Evolutionary conservation across 1,139 yeast species (phyloP), one percentile per base, ranked within the genome.

Genomic region (Zygosaccharomyces sapae): DNA sequence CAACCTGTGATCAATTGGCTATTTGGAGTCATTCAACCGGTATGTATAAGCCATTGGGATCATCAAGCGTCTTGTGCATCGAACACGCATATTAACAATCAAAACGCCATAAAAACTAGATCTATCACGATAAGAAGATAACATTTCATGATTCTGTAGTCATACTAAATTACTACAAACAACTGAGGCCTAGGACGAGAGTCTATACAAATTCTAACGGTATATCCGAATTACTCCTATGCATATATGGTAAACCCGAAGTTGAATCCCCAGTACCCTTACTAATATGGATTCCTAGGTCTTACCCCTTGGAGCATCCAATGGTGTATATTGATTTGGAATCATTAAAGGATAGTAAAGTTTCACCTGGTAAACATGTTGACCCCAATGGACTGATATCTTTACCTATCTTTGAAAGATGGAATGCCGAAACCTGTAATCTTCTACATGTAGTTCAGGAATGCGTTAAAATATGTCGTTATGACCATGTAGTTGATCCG

Each of bases 321-420:
- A 59, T 79, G 19, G 75, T 79, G 0, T 84, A 73, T 60, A 77
- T 88, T 5, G 71, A 74, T 22, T 33, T 61, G 10, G 64, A 56
- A 31, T 81, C 85, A 0, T 67, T 75, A 1, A 72, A 73, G 36
- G 71, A 70, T 20, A 71, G 67, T 76, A 67, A 63, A 46, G 67
- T 81, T 45, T 74, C 70, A 38, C 84, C 89, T 0, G 83, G 85
- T 20, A 83, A 81, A 55, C 73, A 77, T 57, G 78, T 87, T 2
- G 95, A 86, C 62, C 68, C 79, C n/a, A 86, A 76, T 63, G 96
- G 96, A 2, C 67, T 71, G 41, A 75, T 88, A 49, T 86, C 83
- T 61, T 84, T 85, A 56, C 94, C 95, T 0, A 76, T 74, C 48
- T 64, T 86, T 41, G 67, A 82, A 1, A 69, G 69, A 27, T 87